Percentiles rank a stretch among this genome's conserved stretches.
Conservation (phyloP, 352 stramenopile species). For the Saprolegnia diclina region DNA sequence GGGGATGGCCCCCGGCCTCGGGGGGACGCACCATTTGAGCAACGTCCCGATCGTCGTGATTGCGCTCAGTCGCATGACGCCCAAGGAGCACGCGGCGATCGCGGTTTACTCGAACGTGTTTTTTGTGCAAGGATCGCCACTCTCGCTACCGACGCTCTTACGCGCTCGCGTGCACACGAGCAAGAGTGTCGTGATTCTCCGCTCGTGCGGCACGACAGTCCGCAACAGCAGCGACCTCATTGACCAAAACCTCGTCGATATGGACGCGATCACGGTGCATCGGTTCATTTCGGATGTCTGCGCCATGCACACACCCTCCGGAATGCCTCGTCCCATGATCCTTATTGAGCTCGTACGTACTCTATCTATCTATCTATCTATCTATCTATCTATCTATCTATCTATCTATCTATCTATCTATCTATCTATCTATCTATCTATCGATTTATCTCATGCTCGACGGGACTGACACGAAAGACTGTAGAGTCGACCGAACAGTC, state of each 20-base stretch:
- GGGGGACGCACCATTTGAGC: background rate
- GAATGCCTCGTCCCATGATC: constrained; percentile 1
- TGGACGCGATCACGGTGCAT: constrained; percentile 70
- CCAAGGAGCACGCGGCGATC: constrained; percentile 17
- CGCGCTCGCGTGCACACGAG: constrained; percentile 49
- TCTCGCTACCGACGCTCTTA: constrained; percentile 55
- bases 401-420: too few relatives aligned
- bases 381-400: background rate
- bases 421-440: too few relatives aligned
- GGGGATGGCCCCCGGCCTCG: constrained; percentile 30
- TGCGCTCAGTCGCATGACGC: background rate
- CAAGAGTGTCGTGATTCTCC: constrained; percentile 63
- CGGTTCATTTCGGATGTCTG: constrained; percentile 69
- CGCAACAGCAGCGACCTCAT: constrained; percentile 32
- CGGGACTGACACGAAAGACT: too few relatives aligned
- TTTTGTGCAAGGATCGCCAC: constrained; percentile 60
- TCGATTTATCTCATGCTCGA: too few relatives aligned
- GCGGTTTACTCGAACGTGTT: constrained; percentile 32
- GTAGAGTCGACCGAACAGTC: constrained; percentile 27
- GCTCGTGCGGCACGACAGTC: constrained; percentile 44
- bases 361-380: background rate
- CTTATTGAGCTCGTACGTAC: constrained; percentile 19
- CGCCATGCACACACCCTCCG: constrained; percentile 34
- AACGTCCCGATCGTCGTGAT: constrained; percentile 19
- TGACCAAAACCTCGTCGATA: constrained; percentile 71